Base-by-base conservation (phyloP, 2,329 filamentous ascomycete genomes). In the Cladosporium cucumerinum region DNA sequence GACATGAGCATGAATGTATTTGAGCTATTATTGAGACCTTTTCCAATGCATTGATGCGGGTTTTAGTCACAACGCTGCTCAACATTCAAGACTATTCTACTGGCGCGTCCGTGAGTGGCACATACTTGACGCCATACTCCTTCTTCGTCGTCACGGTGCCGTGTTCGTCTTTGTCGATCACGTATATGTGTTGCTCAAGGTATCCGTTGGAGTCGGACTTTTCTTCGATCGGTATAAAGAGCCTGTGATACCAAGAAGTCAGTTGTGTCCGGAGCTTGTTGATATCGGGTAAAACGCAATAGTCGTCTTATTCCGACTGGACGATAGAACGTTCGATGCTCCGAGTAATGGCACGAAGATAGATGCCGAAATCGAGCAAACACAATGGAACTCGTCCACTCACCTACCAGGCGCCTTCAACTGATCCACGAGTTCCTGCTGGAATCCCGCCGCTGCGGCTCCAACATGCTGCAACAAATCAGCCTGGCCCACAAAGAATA, bases 181-280 rank as follows among this genome's bases (percentile, higher is more conserved):
- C 83, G 84, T 88, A 94, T 10, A 94, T 87, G 72, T 89, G 83
- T 78, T 94, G 91, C 60, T 78, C 74, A n/a, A 12, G 39, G 5
- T 46, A 11, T 21, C 39, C 39, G n/a, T n/a, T 46, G 39, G n/a
- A 46, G n/a, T 46, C 28, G 5, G 72, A 71, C 6, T 75, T 73
- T 36, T 83, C 81, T 62, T 89, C 86, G 1, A 94, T 87, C 0
- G 91, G 91, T 12, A 95, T 90, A 74, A 95, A 94, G 78, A 95
- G 83, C 68, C 90, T 78, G n/a, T 59, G 21, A 12, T 5, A 12
- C 1, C 3, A 3, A 21, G n/a, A 21, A 46, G 10, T 46, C 12
- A 46, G 39, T 46, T 3, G 7, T 21, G n/a, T 21, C n/a, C 7
- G 5, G n/a, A 21, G 3, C n/a, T 12, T 23, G 39, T 4, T n/a